Percentiles rank a stretch among this genome's conserved stretches.
Evolutionary conservation across 768 basidiomycete genomes (phyloP).

Genomic region (Fomitopsis pulvina): DNA sequence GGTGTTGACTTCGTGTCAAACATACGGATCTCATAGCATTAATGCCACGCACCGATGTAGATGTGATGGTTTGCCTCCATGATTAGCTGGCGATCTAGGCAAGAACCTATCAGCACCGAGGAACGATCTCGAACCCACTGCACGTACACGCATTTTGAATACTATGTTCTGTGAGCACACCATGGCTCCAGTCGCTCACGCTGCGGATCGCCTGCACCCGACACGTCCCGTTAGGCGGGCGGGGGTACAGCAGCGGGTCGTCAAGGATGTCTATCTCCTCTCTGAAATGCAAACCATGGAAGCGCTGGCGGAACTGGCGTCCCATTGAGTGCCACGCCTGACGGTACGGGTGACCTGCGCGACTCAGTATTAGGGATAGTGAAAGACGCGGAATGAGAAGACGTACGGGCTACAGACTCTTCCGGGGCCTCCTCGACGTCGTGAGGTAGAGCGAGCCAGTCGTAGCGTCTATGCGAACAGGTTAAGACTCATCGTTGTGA

Average conservation of each 20-base stretch:
- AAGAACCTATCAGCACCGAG: neutral
- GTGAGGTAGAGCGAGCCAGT: constrained; percentile 80
- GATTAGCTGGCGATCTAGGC: constrained; percentile 70
- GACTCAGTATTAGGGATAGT: neutral
- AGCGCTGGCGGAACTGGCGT: constrained; percentile 54
- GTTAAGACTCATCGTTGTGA: neutral
- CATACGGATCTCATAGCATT: neutral
- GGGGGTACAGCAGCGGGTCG: constrained; percentile 35
- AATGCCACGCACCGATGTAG: constrained; percentile 69
- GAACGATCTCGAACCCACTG: neutral
- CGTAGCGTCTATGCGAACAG: constrained; percentile 34
- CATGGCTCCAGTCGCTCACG: constrained; percentile 92
- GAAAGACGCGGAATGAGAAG: neutral
- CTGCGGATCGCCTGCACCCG: constrained; percentile 79
- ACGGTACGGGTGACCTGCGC: constrained; percentile 60
- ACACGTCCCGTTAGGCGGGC: constrained; percentile 45
- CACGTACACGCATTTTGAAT: constrained; percentile 89
- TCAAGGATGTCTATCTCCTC: constrained; percentile 26
- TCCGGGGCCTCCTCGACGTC: constrained; percentile 51
- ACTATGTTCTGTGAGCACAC: constrained; percentile 82
- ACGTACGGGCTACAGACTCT: constrained; percentile 58
- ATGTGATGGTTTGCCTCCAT: constrained; percentile 81
- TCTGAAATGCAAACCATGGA: constrained; percentile 35
- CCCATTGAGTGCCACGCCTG: constrained; percentile 55
- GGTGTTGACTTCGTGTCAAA: neutral